These are phyloP conservation scores for Entrophospora sp. DNA, from an alignment of 192 early-diverging fungal species.

Conservation along the genomic window DNA sequence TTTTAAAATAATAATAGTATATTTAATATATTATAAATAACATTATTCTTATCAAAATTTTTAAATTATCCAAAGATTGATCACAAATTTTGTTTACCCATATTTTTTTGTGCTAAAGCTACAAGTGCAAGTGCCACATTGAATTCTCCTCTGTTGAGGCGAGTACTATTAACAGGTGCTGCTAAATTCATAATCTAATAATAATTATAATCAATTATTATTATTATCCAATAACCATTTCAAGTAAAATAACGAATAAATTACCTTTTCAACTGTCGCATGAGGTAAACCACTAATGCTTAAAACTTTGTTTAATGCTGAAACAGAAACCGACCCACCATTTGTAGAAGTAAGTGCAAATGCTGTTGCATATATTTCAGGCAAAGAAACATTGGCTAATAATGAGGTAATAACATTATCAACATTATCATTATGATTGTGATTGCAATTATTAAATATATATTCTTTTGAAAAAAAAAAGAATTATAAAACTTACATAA, in stretches of 20 bases:
- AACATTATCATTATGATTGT: too few species aligned
- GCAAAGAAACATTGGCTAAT: constrained; percentile 34
- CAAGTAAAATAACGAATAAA: background rate
- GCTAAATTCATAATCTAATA: constrained; percentile 38
- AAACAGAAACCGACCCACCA: constrained; percentile 33
- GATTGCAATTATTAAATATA: background rate
- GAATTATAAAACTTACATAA: background rate
- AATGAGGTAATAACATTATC: background rate
- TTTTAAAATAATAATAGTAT: background rate
- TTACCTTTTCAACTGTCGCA: constrained; percentile 36
- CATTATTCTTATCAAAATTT: background rate
- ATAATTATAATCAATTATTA: background rate
- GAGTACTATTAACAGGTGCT: too few species aligned
- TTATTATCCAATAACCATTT: too few species aligned
- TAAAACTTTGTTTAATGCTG: constrained; percentile 32
- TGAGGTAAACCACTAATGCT: constrained; percentile 27
- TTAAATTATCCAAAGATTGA: background rate
- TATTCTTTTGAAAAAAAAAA: background rate
- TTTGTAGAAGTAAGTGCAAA: constrained; percentile 34
- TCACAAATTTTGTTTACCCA: constrained; percentile 33
- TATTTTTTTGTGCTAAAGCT: too few species aligned
- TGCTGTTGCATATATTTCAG: constrained; percentile 37
- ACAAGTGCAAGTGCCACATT: too few species aligned
- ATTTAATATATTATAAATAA: background rate
- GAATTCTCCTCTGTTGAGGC: too few species aligned